Conservation (phyloP, 73 alveolate genomes). For the Paramecium caudatum region DNA sequence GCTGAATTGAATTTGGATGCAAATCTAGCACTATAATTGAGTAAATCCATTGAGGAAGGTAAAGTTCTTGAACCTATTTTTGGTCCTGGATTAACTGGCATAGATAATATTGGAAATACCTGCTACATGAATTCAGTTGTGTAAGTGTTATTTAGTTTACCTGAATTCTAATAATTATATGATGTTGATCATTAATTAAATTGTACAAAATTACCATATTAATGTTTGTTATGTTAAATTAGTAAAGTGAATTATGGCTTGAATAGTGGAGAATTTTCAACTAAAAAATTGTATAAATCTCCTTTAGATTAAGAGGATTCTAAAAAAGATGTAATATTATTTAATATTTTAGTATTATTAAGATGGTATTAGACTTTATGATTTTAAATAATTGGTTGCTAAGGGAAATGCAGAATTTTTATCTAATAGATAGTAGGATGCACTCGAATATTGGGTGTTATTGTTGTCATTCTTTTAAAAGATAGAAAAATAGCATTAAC, state of each 20-base stretch:
- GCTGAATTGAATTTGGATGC: slow-evolving; percentile 96
- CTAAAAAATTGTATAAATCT: slow-evolving; percentile 88
- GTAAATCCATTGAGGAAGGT: slow-evolving; percentile 98
- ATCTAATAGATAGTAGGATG: slow-evolving; percentile 98
- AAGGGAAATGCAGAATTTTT: slow-evolving; percentile 97
- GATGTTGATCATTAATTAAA: slow-evolving; percentile 86
- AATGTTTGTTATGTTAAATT: slow-evolving; percentile 93
- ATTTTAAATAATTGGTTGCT: slow-evolving; percentile 96
- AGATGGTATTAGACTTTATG: slow-evolving; percentile 96
- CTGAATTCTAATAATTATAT: slow-evolving; percentile 90
- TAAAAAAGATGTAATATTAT: slow-evolving; percentile 79
- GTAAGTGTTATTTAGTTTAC: slow-evolving; percentile 94
- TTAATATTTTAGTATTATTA: slow-evolving; percentile 85
- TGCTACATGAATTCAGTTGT: slow-evolving; percentile 99
- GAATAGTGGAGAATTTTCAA: slow-evolving; percentile 94
- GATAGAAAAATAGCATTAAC: slow-evolving; percentile 80
- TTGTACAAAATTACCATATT: slow-evolving; percentile 86
- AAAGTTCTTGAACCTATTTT: slow-evolving; percentile 93
- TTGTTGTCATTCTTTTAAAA: slow-evolving; percentile 87
- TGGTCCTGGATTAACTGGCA: slow-evolving; percentile 99
- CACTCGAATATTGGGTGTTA: slow-evolving; percentile 95
- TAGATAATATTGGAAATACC: slow-evolving; percentile 98
- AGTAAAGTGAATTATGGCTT: slow-evolving; percentile 95
- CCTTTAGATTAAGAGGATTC: slow-evolving; percentile 81
- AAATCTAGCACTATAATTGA: slow-evolving; percentile 91